A percentile compares a stretch with the other conserved stretches of the same genome.
phyloP scores from a whole-genome alignment of 2,329 filamentous ascomycete genomes.

The Cadophora malorum region DNA sequence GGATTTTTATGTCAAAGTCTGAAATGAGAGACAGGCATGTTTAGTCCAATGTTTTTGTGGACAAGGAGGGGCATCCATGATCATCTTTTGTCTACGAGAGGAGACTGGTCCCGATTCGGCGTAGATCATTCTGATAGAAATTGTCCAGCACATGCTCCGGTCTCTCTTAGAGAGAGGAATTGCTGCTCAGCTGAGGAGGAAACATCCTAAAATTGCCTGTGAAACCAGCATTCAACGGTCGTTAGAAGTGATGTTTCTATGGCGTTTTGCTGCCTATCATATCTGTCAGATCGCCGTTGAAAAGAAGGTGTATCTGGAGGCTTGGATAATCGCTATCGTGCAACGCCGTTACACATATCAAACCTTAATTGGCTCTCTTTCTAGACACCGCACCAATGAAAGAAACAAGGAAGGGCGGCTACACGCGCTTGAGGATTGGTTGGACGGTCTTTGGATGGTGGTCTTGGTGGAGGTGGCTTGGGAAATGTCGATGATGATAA shows the following conservation, averaged over 20 bases:
- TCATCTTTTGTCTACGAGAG: background rate
- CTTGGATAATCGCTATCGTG: background rate
- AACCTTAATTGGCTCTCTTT: slow-evolving; percentile 4
- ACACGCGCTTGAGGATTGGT: slow-evolving; percentile 16
- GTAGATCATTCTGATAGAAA: background rate
- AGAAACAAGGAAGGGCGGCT: background rate
- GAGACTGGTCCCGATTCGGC: background rate
- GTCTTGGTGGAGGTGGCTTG: background rate
- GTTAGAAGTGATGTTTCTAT: background rate
- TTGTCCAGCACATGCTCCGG: background rate
- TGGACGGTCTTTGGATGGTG: background rate
- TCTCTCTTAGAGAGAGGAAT: background rate
- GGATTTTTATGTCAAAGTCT: slow-evolving; percentile 14
- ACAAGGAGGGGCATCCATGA: background rate
- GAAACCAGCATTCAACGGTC: background rate
- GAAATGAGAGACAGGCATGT: background rate
- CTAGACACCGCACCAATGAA: slow-evolving; percentile 4
- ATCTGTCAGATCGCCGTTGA: background rate
- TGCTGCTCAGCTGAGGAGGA: background rate
- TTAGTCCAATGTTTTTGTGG: background rate
- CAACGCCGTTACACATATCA: background rate
- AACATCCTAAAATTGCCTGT: background rate
- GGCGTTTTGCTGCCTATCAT: background rate
- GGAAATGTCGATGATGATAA: background rate
- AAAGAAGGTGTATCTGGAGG: background rate